Evolutionary conservation across 139 green algal species (phyloP).

Genomic region (Nannochloris sp.): DNA sequence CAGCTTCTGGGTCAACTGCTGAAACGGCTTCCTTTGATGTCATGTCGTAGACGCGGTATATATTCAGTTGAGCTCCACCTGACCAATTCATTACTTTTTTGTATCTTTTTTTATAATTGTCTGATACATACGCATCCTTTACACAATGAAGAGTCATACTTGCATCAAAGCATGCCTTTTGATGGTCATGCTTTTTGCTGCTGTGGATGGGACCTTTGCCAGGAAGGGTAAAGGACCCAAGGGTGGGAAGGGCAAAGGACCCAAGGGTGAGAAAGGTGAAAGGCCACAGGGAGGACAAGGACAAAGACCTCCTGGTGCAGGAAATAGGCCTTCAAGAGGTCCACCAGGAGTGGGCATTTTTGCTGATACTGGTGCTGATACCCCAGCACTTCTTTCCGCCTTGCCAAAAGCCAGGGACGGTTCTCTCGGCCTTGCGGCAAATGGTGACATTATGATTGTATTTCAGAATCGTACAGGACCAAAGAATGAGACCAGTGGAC

Average conservation of each 20-base stretch:
- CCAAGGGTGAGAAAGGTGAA: background rate
- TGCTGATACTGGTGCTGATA: conserved; percentile 1
- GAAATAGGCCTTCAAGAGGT: conserved; percentile 1
- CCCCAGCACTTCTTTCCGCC: background rate
- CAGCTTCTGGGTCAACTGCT: background rate
- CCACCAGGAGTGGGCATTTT: conserved; percentile 1
- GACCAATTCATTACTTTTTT: background rate
- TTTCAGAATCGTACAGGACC: background rate
- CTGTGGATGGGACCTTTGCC: background rate
- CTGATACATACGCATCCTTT: background rate
- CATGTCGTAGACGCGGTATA: background rate
- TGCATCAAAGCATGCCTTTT: background rate
- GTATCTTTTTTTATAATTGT: background rate
- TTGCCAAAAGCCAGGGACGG: conserved; percentile 4
- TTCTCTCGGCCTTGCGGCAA: background rate
- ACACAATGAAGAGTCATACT: background rate
- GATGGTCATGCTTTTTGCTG: background rate
- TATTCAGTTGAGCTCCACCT: background rate
- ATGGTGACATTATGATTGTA: background rate
- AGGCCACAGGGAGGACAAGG: background rate
- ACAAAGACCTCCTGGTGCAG: background rate
- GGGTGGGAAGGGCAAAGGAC: background rate
- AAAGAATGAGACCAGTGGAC: background rate
- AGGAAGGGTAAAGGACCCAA: background rate
- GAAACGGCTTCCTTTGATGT: background rate